These are phyloP conservation scores for Russula sp. DNA, from an alignment of 768 basidiomycete species.

Conservation along the genomic window DNA sequence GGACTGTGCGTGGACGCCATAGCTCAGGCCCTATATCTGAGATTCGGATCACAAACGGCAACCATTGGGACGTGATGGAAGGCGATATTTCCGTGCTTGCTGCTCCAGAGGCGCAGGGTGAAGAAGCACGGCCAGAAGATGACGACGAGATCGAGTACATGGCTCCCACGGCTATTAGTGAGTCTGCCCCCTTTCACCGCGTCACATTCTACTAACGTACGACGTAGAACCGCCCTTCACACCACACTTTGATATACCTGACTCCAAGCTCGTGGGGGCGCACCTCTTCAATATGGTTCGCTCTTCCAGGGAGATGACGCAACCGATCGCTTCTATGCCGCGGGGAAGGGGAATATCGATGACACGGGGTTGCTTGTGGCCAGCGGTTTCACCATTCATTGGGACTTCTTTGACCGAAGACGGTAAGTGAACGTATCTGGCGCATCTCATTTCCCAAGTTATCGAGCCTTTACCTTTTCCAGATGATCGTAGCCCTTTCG, in stretches of 20 bases:
- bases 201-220: not conserved
- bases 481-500: conserved; percentile 15
- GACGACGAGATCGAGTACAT: conserved; percentile 50
- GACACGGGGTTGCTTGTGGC: conserved; percentile 13
- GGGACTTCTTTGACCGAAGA: conserved; percentile 18
- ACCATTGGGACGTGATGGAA: conserved; percentile 76
- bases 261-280: conserved; percentile 40
- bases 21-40: conserved; percentile 49
- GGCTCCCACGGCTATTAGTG: conserved; percentile 47
- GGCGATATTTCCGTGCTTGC: conserved; percentile 34
- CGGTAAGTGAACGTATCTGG: conserved; percentile 5
- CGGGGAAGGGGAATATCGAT: conserved; percentile 14
- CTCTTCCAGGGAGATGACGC: conserved; percentile 33
- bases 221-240: conserved; percentile 38
- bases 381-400: conserved; percentile 11
- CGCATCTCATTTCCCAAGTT: not conserved
- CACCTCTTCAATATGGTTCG: conserved; percentile 35
- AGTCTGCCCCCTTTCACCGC: conserved; percentile 22
- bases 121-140: conserved; percentile 28
- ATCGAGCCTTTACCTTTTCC: not conserved
- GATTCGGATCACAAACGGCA: conserved; percentile 60
- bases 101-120: conserved; percentile 25
- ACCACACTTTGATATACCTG: conserved; percentile 44
- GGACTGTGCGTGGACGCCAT: conserved; percentile 51
- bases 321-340: conserved; percentile 27